Evolutionary conservation across 1,284 basidiomycete species (phyloP), one percentile per base, ranked within the genome.

Genomic region (Moniliophthora roreri): DNA sequence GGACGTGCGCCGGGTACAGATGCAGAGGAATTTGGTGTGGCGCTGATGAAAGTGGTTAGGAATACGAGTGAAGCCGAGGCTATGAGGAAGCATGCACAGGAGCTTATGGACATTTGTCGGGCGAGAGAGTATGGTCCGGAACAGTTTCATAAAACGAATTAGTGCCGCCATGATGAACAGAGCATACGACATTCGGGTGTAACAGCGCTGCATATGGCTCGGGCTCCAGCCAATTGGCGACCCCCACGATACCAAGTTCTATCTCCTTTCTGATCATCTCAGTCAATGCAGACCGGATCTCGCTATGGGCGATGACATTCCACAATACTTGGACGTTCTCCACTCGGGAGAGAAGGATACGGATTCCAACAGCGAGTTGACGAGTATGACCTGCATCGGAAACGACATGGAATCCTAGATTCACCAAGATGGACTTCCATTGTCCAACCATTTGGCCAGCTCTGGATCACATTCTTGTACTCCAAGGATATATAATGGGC

Each of bases 251-350:
- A 15, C 35, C 45, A 11, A 39, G 18, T 38, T 46, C 37, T 20
- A 38, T 34, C 7, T 50, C 48, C n/a, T 40, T 32, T 6, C 32
- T 37, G 6, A 51, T 18, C 7, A 23, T 44, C 46, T 53, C 47
- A 23, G 39, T 38, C 5, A 53, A 21, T 3, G 37, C 35, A 3
- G 21, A 15, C 9, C 40, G 44, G 24, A 42, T 16, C n/a, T 51
- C 52, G 10, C 28, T 35, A n/a, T 46, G 44, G 10, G 48, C 40
- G 8, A 16, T 39, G n/a, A 55, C 16, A 28, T 58, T 58, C 56
- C 56, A 58, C 16, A 58, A 36, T 7, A 58, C 35, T 36, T 55
- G 53, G 18, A 58, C 32, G 11, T 52, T 44, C 3, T 28, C 32
- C 6, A 36, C 28, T n/a, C 21, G 13, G 21, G 13, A 5, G 21